Base-by-base conservation (phyloP, 805 yeast genomes). In the Nakazawaea siamensis region DNA sequence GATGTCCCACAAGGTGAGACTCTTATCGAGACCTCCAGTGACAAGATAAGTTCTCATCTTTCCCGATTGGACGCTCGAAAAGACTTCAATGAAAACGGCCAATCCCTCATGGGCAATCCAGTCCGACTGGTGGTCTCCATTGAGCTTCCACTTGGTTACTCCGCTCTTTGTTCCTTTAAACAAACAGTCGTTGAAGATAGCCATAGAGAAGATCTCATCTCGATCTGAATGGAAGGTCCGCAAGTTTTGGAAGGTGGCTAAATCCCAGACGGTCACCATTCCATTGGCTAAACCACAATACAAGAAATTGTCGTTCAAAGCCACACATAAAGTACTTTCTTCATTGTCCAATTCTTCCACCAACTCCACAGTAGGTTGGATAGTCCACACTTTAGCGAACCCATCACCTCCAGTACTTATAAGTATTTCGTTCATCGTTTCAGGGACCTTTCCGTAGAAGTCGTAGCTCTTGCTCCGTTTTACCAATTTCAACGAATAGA, bases 391-490 rank as follows among this genome's bases (percentile, higher is more conserved):
- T 46, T 84, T 84, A n/a, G 81, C 72, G 7, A 70, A 47, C 0
- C 97, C 97, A 57, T 92, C 97, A 30, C 97, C 97, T 33, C 95
- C 94, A 18, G 94, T 90, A 2, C 83, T 66, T 4, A 80, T 55
- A 6, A 82, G 49, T 8, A 60, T 52, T 25, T 67, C 69, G 4
- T 55, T 41, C 28, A 35, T 47, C n/a, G 43, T 45, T 15, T 51
- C 55, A 2, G 54, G 45, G 5, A 46, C 45, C n/a, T 37, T 30
- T 18, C 37, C 39, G 23, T 39, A 44, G 39, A 24, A 54, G 9
- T 35, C 43, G 13, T 24, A 33, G n/a, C 26, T 46, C 27, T 42
- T 43, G 34, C 38, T 36, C 28, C 48, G 43, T 8, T 38, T 39
- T 15, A 64, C 41, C 16, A 51, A 43, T 18, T 63, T 60, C 71